phyloP scores from a whole-genome alignment of 257 asterid species.

The Cruciata laevipes region DNA sequence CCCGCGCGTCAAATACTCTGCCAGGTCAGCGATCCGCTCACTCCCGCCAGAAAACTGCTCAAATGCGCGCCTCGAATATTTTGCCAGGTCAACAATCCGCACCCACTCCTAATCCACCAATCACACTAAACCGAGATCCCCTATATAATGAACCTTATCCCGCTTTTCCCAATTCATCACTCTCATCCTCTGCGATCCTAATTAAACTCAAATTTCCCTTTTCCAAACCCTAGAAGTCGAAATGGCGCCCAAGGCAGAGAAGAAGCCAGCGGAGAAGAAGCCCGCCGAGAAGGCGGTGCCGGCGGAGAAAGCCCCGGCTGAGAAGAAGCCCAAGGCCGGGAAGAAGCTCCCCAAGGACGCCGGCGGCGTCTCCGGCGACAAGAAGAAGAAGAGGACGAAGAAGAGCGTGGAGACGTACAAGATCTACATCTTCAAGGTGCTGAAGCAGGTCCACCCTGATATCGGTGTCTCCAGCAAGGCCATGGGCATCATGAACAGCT shows the following conservation, averaged over 20 bases:
- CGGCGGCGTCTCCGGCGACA: slow-evolving; percentile 39
- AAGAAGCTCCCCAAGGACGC: slow-evolving; percentile 64
- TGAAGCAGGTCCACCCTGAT: slow-evolving; percentile 70
- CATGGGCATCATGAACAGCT: slow-evolving; percentile 78
- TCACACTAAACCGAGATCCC: not conserved
- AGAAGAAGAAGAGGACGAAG: slow-evolving; percentile 52
- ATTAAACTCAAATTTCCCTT: not conserved
- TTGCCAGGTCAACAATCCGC: not conserved
- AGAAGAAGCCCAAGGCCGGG: slow-evolving; percentile 62
- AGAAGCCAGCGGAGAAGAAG: slow-evolving; percentile 1
- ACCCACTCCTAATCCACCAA: not conserved
- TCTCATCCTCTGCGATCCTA: not conserved
- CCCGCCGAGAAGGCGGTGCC: not conserved
- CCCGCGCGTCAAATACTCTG: not conserved
- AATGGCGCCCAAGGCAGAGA: slow-evolving; percentile 1
- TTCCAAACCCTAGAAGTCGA: not conserved
- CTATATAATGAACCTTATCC: not conserved
- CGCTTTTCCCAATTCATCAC: not conserved
- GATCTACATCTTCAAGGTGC: slow-evolving; percentile 73
- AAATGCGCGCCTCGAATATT: not conserved
- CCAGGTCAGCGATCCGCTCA: not conserved
- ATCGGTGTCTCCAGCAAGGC: slow-evolving; percentile 76
- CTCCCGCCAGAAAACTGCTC: not conserved
- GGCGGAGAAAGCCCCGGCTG: slow-evolving; percentile 44
- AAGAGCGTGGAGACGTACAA: slow-evolving; percentile 60